Evolutionary conservation across 139 green algal genomes (phyloP).

Genomic region (Picochlorum sp.): DNA sequence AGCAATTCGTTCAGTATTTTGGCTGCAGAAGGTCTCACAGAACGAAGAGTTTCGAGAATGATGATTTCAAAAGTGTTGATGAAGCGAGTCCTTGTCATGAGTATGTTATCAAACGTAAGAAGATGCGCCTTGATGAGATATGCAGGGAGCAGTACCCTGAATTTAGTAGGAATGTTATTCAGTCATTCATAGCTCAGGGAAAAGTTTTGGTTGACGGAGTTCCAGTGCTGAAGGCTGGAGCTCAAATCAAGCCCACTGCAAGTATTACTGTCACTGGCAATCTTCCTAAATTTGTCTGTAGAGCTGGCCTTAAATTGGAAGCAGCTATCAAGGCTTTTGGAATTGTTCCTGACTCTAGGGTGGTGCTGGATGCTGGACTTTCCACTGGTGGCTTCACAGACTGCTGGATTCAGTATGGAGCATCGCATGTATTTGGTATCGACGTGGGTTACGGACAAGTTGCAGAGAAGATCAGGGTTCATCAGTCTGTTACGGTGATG

Average conservation of each 20-base stretch:
- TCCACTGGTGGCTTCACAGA: constrained; percentile 96
- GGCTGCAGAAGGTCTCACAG: too few relatives aligned
- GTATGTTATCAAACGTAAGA: constrained; percentile 4
- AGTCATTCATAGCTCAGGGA: constrained; percentile 85
- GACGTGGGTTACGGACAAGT: constrained; percentile 94
- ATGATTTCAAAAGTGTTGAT: background rate
- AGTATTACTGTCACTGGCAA: constrained; percentile 57
- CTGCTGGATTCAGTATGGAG: constrained; percentile 87
- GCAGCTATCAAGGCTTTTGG: constrained; percentile 70
- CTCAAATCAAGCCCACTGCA: constrained; percentile 32
- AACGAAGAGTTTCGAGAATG: too few relatives aligned
- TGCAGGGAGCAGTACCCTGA: constrained; percentile 64
- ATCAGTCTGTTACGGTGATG: constrained; percentile 73
- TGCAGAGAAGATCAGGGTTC: constrained; percentile 64
- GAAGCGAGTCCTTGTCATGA: background rate
- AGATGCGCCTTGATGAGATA: constrained; percentile 70
- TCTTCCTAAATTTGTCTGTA: constrained; percentile 77
- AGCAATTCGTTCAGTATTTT: too few relatives aligned
- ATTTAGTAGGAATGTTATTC: constrained; percentile 65
- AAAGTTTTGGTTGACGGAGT: constrained; percentile 67
- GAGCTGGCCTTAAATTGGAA: constrained; percentile 86
- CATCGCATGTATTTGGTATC: constrained; percentile 71
- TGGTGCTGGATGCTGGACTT: constrained; percentile 77
- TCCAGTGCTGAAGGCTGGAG: constrained; percentile 64
- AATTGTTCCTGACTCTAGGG: constrained; percentile 58